Evolutionary conservation across 2,329 filamentous ascomycete species (phyloP).

Genomic region (Emmonsiellopsis sp.): DNA sequence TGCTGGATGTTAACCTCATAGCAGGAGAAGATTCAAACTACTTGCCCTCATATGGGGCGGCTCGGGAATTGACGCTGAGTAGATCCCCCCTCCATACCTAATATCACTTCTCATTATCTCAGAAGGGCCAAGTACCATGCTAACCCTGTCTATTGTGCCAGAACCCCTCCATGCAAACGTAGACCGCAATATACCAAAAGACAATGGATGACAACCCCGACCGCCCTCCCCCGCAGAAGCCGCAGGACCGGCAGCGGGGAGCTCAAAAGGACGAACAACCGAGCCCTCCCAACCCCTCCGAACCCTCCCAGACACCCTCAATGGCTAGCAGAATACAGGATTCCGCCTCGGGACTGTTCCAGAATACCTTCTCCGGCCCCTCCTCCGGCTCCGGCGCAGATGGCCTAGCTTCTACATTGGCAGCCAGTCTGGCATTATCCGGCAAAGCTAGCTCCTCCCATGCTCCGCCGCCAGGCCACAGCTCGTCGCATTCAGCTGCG

Average conservation of each 20-base stretch:
- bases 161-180: background rate
- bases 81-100: background rate
- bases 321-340: slow-evolving; percentile 10
- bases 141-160: background rate
- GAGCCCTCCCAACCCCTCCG: background rate
- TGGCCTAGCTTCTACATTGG: slow-evolving; percentile 6
- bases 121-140: background rate
- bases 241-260: background rate
- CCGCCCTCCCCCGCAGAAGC: background rate
- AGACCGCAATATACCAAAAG: background rate
- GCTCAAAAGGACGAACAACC: background rate
- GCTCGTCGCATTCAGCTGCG: background rate
- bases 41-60: no score
- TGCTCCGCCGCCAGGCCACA: background rate
- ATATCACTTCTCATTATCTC: background rate
- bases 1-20: no score
- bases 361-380: slow-evolving; percentile 4
- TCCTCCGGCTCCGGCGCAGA: slow-evolving; percentile 2
- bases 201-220: background rate
- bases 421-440: slow-evolving; percentile 1
- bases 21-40: no score
- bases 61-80: no score
- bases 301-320: background rate
- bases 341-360: slow-evolving; percentile 12
- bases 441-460: background rate